Evolutionary conservation across 768 basidiomycete genomes (phyloP).

Genomic region (Mycena indigotica): DNA sequence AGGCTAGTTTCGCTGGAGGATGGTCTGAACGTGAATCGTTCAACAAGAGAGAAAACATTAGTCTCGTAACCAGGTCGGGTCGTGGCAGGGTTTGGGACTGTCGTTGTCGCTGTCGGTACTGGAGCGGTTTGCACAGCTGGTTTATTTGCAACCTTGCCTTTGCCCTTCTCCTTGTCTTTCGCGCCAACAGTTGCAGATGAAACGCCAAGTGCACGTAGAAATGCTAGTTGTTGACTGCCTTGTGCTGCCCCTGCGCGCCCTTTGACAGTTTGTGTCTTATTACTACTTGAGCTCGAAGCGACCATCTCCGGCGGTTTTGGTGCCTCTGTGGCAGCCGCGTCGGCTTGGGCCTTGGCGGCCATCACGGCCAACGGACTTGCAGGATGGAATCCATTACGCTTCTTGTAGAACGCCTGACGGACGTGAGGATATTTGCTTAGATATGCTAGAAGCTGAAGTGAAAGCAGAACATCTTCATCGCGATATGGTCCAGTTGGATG

Average conservation of each 20-base stretch:
- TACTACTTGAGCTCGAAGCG: slow-evolving; percentile 20
- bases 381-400: slow-evolving; percentile 78
- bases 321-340: slow-evolving; percentile 10
- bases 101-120: slow-evolving; percentile 31
- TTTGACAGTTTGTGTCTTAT: background rate
- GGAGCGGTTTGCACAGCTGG: slow-evolving; percentile 36
- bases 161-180: slow-evolving; percentile 35
- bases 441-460: slow-evolving; percentile 92
- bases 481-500: slow-evolving; percentile 67
- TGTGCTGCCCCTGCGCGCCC: background rate
- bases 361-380: slow-evolving; percentile 49
- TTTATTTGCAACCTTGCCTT: slow-evolving; percentile 26
- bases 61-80: slow-evolving; percentile 52
- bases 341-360: slow-evolving; percentile 21
- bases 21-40: slow-evolving; percentile 94
- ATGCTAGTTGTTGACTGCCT: slow-evolving; percentile 13
- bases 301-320: slow-evolving; percentile 27
- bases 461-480: slow-evolving; percentile 91
- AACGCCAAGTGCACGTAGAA: slow-evolving; percentile 16
- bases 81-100: slow-evolving; percentile 19
- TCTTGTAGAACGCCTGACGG: slow-evolving; percentile 92
- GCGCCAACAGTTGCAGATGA: background rate
- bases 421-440: slow-evolving; percentile 98
- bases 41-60: slow-evolving; percentile 95
- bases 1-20: slow-evolving; percentile 77